Base-by-base conservation (phyloP, 768 basidiomycete species). In the Cystofilobasidium capitatum region DNA sequence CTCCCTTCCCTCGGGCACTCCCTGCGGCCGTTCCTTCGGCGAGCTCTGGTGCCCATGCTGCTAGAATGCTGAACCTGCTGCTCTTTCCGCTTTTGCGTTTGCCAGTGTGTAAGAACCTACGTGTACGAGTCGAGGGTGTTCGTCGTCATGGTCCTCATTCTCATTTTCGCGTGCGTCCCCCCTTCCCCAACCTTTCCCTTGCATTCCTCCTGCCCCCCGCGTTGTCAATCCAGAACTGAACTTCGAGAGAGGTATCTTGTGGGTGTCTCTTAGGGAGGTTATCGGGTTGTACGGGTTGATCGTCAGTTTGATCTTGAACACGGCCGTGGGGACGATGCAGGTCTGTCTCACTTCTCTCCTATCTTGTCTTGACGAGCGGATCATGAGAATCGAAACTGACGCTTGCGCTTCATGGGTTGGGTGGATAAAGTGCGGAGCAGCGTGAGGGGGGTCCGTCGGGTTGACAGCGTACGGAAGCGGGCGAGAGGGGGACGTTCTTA, bases 121-220 rank as follows among this genome's bases (percentile, higher is more conserved):
- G 83, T 96, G 31, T 83, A 91, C 73, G 92, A 96, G 79, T 86
- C 86, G 70, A 87, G 85, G 75, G 85, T 97, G 33, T 97, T 93
- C 75, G 93, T 97, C 26, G 82, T 87, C 9, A 97, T 97, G 93
- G 91, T 98, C 24, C 85, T 98, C 47, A 93, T 98, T 71, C 85
- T 98, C 58, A 78, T 78, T 72, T 78, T 78, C 71, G 77, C 75
- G 78, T 78, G 44, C 68, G 78, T 73, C 44, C 36, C 22, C 37
- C 13, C 31, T 7, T 10, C 0, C 22, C 1, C 22, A 31, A 26
- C 42, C 17, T 14, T 10, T 36, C 0, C 17, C 24, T 2, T n/a
- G 1, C 45, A 3, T 14, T 7, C n/a, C 40, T 66, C 68, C 91
- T 91, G 71, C 91, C 91, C 60, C 58, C 65, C 40, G 57, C 65